Evolutionary conservation across 768 basidiomycete species (phyloP).

Genomic region (Hericium erinaceus): DNA sequence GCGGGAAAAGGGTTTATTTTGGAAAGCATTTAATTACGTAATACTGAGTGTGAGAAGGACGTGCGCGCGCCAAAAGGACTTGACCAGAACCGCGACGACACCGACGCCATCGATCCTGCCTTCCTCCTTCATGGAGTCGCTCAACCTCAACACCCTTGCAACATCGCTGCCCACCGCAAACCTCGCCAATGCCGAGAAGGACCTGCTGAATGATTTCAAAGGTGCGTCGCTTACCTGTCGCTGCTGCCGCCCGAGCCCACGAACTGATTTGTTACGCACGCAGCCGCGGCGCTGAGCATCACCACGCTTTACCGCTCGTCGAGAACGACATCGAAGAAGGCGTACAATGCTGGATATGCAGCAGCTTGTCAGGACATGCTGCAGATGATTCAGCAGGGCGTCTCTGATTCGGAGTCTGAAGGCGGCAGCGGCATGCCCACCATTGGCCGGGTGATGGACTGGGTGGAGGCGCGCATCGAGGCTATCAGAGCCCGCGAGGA

Average conservation of each 20-base stretch:
- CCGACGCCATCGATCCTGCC: background rate
- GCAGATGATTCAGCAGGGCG: conserved; percentile 75
- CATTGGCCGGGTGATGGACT: conserved; percentile 76
- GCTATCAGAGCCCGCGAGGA: conserved; percentile 68
- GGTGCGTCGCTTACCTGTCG: conserved; percentile 29
- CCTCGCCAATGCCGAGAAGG: conserved; percentile 71
- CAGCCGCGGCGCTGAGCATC: conserved; percentile 77
- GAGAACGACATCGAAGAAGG: conserved; percentile 63
- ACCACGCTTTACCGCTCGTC: conserved; percentile 81
- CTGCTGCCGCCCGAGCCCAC: conserved; percentile 16
- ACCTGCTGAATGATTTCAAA: conserved; percentile 74
- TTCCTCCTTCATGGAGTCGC: conserved; percentile 50
- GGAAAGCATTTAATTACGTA: background rate
- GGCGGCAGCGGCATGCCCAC: conserved; percentile 39
- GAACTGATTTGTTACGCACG: conserved; percentile 3
- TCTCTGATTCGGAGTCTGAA: conserved; percentile 40
- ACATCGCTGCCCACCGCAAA: conserved; percentile 63
- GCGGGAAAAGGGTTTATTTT: background rate
- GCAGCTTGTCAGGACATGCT: conserved; percentile 74
- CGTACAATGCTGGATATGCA: conserved; percentile 75
- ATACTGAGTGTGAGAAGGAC: background rate
- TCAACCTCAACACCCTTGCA: conserved; percentile 72
- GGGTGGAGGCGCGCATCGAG: conserved; percentile 74
- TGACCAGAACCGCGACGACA: background rate
- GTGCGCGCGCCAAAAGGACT: background rate